A percentile compares a stretch with the other conserved stretches of the same genome.
These are phyloP conservation scores for Tolypocladium album DNA, from an alignment of 2,329 filamentous ascomycete species.

Conservation along the genomic window DNA sequence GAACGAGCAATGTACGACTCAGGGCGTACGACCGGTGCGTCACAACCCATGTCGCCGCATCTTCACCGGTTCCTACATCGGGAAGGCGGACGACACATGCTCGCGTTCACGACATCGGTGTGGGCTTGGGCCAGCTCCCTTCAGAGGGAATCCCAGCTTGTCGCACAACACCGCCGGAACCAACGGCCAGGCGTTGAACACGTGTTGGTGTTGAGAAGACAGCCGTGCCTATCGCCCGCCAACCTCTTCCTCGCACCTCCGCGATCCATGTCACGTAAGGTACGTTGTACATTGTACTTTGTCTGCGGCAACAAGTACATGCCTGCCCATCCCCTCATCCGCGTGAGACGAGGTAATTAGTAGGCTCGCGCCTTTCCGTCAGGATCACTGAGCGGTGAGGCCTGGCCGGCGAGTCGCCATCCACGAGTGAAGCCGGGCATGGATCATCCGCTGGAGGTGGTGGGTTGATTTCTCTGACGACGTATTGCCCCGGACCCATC, in stretches of 20 bases:
- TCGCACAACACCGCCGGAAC: background rate
- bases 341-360: too few species aligned
- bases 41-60: slow-evolving; percentile 9
- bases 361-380: too few species aligned
- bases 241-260: background rate
- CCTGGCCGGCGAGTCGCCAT: background rate
- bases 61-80: slow-evolving; percentile 22
- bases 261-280: background rate
- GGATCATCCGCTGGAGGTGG: background rate
- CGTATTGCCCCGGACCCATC: background rate
- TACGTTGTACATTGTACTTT: background rate
- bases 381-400: background rate
- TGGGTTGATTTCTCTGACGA: background rate
- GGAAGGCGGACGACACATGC: slow-evolving; percentile 11
- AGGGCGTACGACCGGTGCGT: background rate
- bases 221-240: background rate
- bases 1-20: background rate
- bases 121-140: background rate
- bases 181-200: background rate
- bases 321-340: too few species aligned
- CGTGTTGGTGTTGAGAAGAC: background rate
- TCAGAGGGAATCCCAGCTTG: background rate
- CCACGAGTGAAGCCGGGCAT: background rate
- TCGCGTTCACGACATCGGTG: slow-evolving; percentile 1
- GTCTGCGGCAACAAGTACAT: background rate